Base-by-base conservation (phyloP, 176 grass and related monocot genomes). In the Microstegium vimineum region DNA sequence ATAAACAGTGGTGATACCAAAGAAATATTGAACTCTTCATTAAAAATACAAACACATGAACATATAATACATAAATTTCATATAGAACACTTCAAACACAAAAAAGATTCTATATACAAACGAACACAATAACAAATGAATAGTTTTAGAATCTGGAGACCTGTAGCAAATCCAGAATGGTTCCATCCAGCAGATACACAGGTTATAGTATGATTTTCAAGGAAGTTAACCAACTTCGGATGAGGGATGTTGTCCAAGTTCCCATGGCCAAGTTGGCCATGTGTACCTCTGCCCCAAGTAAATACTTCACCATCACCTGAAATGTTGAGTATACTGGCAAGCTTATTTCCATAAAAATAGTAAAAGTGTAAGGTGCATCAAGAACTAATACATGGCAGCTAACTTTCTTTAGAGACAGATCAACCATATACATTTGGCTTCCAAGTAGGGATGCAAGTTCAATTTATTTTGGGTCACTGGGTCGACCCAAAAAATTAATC, bases 161-260 rank as follows among this genome's bases (percentile, higher is more conserved):
- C 95, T 98, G 95, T 90, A 90, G 74, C 79, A 73, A 98, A 98
- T 82, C 92, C 95, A 90, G 95, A 98, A 87, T 98, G 92, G 82
- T 91, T 98, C 95, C 95, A 98, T 86, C 95, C 95, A 88, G 92
- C 87, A 76, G 95, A 91, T 76, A 98, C 86, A 64, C 46, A 81
- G 13, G 88, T 86, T 34, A 98, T 61, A 32, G 13, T 88, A 66
- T 83, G 89, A 31, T 81, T 89, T 81, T 91, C 95, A 56, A 93
- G 79, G 80, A 93, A 95, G 12, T 87, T 83, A 26, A 98, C 83
- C 64, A 69, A 22, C 82, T 86, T 91, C 3, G 95, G 95, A 69
- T 66, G 85, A 56, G 38, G 57, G 46, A 81, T 65, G 25, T 80
- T 95, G 63, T 93, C 69, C 16, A 83, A 8, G 36, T 93, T 76